These are phyloP conservation scores for Rhodotorula sp. DNA, from an alignment of 1,284 basidiomycete species.

Conservation along the genomic window DNA sequence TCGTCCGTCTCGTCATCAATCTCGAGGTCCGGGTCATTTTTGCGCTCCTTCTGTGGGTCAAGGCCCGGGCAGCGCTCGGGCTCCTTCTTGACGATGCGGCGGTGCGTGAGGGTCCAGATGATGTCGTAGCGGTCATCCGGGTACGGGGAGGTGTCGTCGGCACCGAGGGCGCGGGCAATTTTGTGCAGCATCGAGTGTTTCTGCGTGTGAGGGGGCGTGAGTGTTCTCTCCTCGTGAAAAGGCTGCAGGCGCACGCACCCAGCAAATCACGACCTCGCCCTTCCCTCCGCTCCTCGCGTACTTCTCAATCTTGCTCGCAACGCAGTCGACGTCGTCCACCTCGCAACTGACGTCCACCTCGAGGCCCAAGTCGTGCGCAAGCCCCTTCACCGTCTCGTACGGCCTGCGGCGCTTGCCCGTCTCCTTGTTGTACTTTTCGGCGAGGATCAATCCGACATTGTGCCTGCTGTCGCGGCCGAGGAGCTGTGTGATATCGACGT, in stretches of 20 bases:
- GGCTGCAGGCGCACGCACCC: constrained; percentile 34
- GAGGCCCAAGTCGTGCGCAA: constrained; percentile 46
- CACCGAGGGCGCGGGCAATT: constrained; percentile 45
- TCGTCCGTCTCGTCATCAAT: constrained; percentile 6
- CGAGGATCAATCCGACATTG: constrained; percentile 47
- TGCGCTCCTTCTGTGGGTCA: constrained; percentile 17
- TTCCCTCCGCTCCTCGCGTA: constrained; percentile 38
- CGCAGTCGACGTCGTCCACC: constrained; percentile 46
- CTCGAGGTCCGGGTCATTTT: constrained; percentile 32
- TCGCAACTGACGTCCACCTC: constrained; percentile 47
- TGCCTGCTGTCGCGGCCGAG: constrained; percentile 41
- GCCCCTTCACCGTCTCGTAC: constrained; percentile 46
- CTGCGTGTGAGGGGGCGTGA: constrained; percentile 2
- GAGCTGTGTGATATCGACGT: constrained; percentile 18
- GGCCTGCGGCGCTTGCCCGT: constrained; percentile 45
- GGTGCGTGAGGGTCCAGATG: constrained; percentile 41
- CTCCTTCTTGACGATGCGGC: constrained; percentile 40
- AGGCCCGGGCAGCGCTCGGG: constrained; percentile 41
- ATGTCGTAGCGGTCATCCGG: constrained; percentile 43
- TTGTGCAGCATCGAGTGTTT: constrained; percentile 42
- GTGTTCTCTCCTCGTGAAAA: too few relatives aligned
- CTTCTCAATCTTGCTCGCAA: constrained; percentile 36
- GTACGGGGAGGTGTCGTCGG: constrained; percentile 30
- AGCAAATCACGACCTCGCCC: constrained; percentile 44
- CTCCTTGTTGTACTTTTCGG: constrained; percentile 42